These are phyloP conservation scores for Sporothrix phasma DNA, from an alignment of 2,329 filamentous ascomycete species.

Conservation along the genomic window DNA sequence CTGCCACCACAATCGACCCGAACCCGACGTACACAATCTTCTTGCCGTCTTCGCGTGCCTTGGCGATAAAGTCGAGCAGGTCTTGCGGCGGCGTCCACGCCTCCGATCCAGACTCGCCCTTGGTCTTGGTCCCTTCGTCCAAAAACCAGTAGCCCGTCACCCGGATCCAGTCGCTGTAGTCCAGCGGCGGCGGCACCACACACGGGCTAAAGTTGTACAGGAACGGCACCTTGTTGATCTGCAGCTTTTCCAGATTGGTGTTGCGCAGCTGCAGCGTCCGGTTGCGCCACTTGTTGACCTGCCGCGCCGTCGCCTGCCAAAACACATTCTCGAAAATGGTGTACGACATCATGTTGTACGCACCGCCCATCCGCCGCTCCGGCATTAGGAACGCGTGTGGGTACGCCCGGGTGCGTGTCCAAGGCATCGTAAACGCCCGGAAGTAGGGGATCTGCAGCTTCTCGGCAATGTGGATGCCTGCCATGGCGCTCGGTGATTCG, in stretches of 20 bases:
- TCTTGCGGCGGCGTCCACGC: slow-evolving; percentile 66
- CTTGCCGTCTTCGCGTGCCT: slow-evolving; percentile 70
- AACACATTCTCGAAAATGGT: slow-evolving; percentile 95
- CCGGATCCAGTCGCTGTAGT: slow-evolving; percentile 95
- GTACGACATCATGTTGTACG: slow-evolving; percentile 92
- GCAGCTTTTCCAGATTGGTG: slow-evolving; percentile 81
- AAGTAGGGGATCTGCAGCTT: slow-evolving; percentile 90
- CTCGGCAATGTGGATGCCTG: slow-evolving; percentile 93
- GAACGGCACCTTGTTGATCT: slow-evolving; percentile 95
- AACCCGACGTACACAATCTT: slow-evolving; percentile 97
- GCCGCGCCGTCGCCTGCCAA: slow-evolving; percentile 84
- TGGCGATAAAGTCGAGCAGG: slow-evolving; percentile 70
- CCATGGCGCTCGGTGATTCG: slow-evolving; percentile 94
- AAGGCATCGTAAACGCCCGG: slow-evolving; percentile 96
- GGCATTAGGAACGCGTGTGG: slow-evolving; percentile 93
- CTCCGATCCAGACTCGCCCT: too few relatives aligned
- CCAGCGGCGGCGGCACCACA: slow-evolving; percentile 86
- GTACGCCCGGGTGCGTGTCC: slow-evolving; percentile 91
- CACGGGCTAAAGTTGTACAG: slow-evolving; percentile 93
- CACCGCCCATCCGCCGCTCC: slow-evolving; percentile 86
- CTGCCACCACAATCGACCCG: slow-evolving; percentile 86
- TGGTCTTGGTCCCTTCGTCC: slow-evolving; percentile 46
- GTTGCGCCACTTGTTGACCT: slow-evolving; percentile 89
- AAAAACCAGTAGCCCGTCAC: slow-evolving; percentile 98
- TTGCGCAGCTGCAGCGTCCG: slow-evolving; percentile 66